Evolutionary conservation across 805 yeast genomes (phyloP), one percentile per base, ranked within the genome.

Genomic region (Kluyveromyces dobzhanskii): DNA sequence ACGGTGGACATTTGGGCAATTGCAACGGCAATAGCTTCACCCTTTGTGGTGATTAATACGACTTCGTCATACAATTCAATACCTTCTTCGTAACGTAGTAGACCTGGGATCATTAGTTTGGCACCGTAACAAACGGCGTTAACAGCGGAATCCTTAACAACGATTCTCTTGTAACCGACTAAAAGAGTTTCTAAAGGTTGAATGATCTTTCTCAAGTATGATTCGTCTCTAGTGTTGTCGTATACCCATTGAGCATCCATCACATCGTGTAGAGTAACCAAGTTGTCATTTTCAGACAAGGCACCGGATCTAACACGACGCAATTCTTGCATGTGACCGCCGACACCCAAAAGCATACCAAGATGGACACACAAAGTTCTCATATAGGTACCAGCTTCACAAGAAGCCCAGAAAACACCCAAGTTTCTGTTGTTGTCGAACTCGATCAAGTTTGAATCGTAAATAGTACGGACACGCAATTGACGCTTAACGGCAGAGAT

Each of bases 371-470:
- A 92, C 55, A 92, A 71, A 37, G 98, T 92, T 76, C 98, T 84
- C 96, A 92, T 92, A 70, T 92, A 92, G 44, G 98, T 92, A 69
- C 98, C 98, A 45, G 98, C 98, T 73, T 92, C 98, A 76, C 98
- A 92, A 30, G 95, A 84, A 44, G 97, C 98, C 98, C 98, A 92
- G 72, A 92, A 92, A 26, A 92, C 97, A 70, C 95, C 95, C 46
- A 92, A 74, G 54, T 92, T 90, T 67, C 97, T 82, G 69, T 92
- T 88, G 67, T 87, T 84, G 69, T 88, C 98, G 59, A 92, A 92
- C 69, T 92, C 98, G 56, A 92, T 78, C 62, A 92, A 73, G 50
- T 90, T 87, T 47, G 96, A 85, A 61, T 92, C 97, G 66, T 92
- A 92, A 61, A 92, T 88, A 48, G 97, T 92, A 69, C 98, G 80